Conservation (phyloP, 306 rosid genomes). For the Cucumis cinereus region DNA sequence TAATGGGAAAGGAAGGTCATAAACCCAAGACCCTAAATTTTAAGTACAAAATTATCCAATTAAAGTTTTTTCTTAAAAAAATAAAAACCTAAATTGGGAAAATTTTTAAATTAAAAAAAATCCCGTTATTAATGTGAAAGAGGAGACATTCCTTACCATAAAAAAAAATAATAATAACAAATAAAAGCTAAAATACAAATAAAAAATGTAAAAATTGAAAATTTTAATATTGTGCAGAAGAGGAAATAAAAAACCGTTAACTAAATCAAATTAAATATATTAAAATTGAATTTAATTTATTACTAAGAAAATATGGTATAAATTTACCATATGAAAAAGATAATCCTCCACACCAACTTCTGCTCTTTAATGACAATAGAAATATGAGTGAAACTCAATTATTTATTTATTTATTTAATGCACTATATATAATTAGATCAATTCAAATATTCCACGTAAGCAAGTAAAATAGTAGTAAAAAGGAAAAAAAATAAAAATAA, state of each 20-base stretch:
- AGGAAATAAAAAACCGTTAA: neutral
- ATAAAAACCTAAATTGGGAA: neutral
- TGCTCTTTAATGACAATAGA: neutral
- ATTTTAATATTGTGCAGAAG: neutral
- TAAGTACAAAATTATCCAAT: neutral
- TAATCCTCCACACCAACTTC: neutral
- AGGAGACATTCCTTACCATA: neutral
- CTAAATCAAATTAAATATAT: neutral
- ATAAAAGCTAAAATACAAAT: neutral
- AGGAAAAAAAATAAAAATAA: too few relatives aligned
- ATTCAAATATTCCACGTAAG: neutral
- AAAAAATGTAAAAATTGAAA: neutral
- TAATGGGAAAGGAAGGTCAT: neutral
- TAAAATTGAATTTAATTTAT: neutral
- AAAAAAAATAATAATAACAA: neutral
- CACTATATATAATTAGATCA: neutral
- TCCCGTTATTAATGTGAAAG: neutral
- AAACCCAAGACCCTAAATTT: too few relatives aligned
- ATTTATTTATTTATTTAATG: neutral
- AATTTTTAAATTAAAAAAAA: neutral
- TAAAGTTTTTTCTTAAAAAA: neutral
- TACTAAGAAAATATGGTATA: neutral
- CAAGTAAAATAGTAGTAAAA: neutral
- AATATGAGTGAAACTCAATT: neutral
- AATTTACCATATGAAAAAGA: neutral